These are phyloP conservation scores for Sporothrix phasma DNA, from an alignment of 2,329 filamentous ascomycete species.

Conservation along the genomic window DNA sequence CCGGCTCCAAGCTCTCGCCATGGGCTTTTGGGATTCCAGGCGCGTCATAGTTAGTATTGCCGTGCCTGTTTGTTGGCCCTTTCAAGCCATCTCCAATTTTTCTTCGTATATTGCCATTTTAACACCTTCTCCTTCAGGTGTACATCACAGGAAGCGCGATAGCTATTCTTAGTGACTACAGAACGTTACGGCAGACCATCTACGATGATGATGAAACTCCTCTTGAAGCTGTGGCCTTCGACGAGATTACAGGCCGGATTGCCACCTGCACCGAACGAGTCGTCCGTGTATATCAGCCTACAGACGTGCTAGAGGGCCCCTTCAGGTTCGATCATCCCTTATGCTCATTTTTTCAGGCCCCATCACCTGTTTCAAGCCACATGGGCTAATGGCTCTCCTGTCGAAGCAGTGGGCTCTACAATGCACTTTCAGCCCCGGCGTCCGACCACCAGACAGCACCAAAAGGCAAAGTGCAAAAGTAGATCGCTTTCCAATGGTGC, in stretches of 20 bases:
- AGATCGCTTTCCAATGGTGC: slow-evolving; percentile 27
- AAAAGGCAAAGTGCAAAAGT: slow-evolving; percentile 30
- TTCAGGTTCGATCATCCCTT: slow-evolving; percentile 50
- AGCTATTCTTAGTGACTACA: slow-evolving; percentile 66
- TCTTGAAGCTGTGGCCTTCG: slow-evolving; percentile 68
- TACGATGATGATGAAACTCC: slow-evolving; percentile 65
- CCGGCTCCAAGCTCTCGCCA: slow-evolving; percentile 37
- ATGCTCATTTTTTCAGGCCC: not conserved
- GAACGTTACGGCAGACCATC: slow-evolving; percentile 75
- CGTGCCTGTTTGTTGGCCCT: not conserved
- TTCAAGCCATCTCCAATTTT: no score
- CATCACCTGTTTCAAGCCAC: not conserved
- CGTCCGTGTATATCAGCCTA: slow-evolving; percentile 70
- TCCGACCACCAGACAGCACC: slow-evolving; percentile 20
- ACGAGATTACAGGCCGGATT: slow-evolving; percentile 77
- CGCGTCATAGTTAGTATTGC: slow-evolving; percentile 26
- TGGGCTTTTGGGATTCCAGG: slow-evolving; percentile 35
- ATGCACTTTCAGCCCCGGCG: slow-evolving; percentile 29
- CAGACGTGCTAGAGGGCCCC: slow-evolving; percentile 58
- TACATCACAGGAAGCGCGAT: slow-evolving; percentile 88
- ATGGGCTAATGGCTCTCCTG: not conserved
- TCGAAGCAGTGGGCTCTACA: slow-evolving; percentile 54
- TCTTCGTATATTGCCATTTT: no score
- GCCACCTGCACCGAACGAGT: slow-evolving; percentile 57
- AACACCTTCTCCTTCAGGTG: slow-evolving; percentile 39